phyloP scores from a whole-genome alignment of 2,329 filamentous ascomycete species.

The Epichloe hybrida region DNA sequence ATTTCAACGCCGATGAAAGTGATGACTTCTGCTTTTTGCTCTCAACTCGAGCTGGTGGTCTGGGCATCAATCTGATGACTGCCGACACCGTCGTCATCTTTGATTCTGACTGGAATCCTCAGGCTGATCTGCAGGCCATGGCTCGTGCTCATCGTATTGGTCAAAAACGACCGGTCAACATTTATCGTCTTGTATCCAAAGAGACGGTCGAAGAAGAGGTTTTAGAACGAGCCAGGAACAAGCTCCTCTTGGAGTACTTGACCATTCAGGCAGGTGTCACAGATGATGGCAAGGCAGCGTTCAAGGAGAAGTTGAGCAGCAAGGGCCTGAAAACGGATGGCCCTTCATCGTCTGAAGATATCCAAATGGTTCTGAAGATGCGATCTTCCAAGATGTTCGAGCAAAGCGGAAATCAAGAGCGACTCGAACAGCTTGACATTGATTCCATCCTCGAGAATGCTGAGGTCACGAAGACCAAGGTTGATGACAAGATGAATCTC shows the following conservation, averaged over 20 bases:
- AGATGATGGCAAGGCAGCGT: slow-evolving; percentile 78
- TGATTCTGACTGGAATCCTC: slow-evolving; percentile 98
- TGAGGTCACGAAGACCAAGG: slow-evolving; percentile 91
- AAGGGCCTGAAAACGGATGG: slow-evolving; percentile 62
- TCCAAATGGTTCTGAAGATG: slow-evolving; percentile 91
- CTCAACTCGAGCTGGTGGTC: slow-evolving; percentile 85
- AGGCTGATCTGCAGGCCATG: slow-evolving; percentile 97
- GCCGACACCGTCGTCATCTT: slow-evolving; percentile 96
- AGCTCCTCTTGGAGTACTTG: slow-evolving; percentile 91
- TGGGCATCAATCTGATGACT: slow-evolving; percentile 99
- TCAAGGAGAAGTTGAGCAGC: slow-evolving; percentile 62
- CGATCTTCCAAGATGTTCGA: slow-evolving; percentile 99
- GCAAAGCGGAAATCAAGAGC: slow-evolving; percentile 90
- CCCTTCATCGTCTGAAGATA: slow-evolving; percentile 84
- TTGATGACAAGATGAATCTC: slow-evolving; percentile 80
- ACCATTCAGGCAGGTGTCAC: slow-evolving; percentile 96
- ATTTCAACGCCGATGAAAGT: slow-evolving; percentile 94
- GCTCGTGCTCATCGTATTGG: slow-evolving; percentile 95
- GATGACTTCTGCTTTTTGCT: slow-evolving; percentile 93
- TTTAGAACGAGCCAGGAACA: slow-evolving; percentile 88
- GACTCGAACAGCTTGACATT: slow-evolving; percentile 92
- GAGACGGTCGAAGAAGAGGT: slow-evolving; percentile 98
- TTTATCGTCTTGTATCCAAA: slow-evolving; percentile 92
- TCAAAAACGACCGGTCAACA: slow-evolving; percentile 88
- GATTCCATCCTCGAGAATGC: slow-evolving; percentile 94